These are phyloP conservation scores for Colletotrichum melonis DNA, from an alignment of 2,329 filamentous ascomycete species.

Conservation along the genomic window DNA sequence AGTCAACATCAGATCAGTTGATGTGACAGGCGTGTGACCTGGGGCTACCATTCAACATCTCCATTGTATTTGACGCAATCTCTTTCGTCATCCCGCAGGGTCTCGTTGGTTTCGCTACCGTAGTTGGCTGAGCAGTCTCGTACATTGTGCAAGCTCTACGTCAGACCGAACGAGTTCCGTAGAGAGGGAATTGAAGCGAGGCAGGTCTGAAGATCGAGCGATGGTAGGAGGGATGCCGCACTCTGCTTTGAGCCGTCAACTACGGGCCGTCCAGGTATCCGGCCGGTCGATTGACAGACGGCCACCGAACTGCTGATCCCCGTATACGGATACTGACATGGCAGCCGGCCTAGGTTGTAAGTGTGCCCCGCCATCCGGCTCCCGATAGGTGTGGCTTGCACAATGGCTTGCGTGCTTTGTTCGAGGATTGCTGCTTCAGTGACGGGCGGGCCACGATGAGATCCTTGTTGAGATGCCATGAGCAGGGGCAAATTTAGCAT, in stretches of 20 bases:
- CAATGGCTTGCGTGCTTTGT: conserved; percentile 31
- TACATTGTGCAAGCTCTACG: not conserved
- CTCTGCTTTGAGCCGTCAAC: not conserved
- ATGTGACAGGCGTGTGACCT: not conserved
- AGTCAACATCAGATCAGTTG: conserved; percentile 6
- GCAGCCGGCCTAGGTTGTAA: not conserved
- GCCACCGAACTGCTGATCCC: not conserved
- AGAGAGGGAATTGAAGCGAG: not conserved
- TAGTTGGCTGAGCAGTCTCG: not conserved
- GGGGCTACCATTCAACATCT: not conserved
- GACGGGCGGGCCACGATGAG: not conserved
- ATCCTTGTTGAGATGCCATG: conserved; percentile 22
- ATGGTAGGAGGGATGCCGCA: not conserved
- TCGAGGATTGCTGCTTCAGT: conserved; percentile 24
- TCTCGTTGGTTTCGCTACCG: not conserved
- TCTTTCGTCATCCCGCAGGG: not conserved
- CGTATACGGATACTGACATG: not conserved
- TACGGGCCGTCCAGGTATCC: not conserved
- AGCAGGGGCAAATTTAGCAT: conserved; percentile 12
- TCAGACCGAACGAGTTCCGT: not conserved
- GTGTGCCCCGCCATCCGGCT: not conserved
- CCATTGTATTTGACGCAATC: conserved; percentile 16
- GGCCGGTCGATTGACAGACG: not conserved
- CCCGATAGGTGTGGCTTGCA: conserved; percentile 30
- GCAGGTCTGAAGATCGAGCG: not conserved